Evolutionary conservation across 306 rosid species (phyloP).

Genomic region (Cicer chorassanicum): DNA sequence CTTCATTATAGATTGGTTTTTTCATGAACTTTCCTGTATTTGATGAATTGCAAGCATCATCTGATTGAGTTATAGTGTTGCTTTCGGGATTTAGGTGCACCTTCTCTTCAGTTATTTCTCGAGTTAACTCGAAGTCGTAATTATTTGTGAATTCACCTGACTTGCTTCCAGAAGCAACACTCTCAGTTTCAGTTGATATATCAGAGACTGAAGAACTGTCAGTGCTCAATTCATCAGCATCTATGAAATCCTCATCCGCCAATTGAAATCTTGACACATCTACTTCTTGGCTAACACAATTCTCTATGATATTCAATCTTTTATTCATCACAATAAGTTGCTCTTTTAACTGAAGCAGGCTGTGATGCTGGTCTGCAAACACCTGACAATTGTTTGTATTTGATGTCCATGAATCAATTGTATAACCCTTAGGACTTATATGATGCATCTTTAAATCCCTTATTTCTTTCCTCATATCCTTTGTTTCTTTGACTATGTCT

Average conservation of each 20-base stretch:
- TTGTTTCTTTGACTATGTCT: constrained; percentile 56
- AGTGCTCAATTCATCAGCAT: constrained; percentile 61
- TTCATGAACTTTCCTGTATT: constrained; percentile 43
- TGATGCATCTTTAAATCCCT: constrained; percentile 50
- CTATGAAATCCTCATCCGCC: constrained; percentile 45
- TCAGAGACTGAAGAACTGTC: constrained; percentile 75
- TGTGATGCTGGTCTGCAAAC: constrained; percentile 46
- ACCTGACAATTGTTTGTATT: constrained; percentile 42
- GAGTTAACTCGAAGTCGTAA: constrained; percentile 39
- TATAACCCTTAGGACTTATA: constrained; percentile 43
- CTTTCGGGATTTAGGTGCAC: constrained; percentile 43
- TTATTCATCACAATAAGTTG: constrained; percentile 58
- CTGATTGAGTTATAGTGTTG: constrained; percentile 41
- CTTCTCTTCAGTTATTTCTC: constrained; percentile 43
- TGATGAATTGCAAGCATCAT: constrained; percentile 45
- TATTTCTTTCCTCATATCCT: constrained; percentile 53
- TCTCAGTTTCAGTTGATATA: constrained; percentile 56
- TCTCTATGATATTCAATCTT: constrained; percentile 59
- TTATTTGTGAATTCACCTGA: constrained; percentile 38
- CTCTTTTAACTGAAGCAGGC: constrained; percentile 57
- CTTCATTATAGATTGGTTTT: constrained; percentile 40
- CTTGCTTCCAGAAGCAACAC: constrained; percentile 50
- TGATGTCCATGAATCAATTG: constrained; percentile 40
- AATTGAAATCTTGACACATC: constrained; percentile 43
- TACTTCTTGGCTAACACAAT: constrained; percentile 47